Conservation (phyloP, 2,329 filamentous ascomycete genomes). For the Kalmusia sp. region DNA sequence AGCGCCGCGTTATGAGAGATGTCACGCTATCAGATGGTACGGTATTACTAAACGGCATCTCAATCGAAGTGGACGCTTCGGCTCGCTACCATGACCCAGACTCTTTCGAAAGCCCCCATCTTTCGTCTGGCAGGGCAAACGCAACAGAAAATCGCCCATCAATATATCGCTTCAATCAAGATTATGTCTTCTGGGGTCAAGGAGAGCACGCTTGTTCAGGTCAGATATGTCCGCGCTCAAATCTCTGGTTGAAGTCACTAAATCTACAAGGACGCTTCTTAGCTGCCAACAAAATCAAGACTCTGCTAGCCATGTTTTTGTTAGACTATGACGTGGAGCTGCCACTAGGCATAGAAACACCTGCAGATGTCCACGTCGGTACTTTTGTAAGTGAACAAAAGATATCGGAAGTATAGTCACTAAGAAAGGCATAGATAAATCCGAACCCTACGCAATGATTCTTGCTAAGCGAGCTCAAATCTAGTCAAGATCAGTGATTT, state of each 20-base stretch:
- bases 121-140: background rate
- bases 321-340: constrained; percentile 8
- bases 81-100: background rate
- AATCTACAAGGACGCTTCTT: constrained; percentile 4
- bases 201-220: background rate
- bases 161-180: background rate
- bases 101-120: background rate
- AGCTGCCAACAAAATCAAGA: constrained; percentile 9
- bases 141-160: background rate
- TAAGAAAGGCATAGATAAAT: no score
- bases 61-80: background rate
- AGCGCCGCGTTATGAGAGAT: constrained; percentile 6
- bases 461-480: no score
- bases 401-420: no score
- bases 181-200: background rate
- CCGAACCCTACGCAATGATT: no score
- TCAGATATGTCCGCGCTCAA: background rate
- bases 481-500: no score
- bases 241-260: background rate
- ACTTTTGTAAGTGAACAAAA: no score
- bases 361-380: background rate
- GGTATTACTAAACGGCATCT: constrained; percentile 7
- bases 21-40: constrained; percentile 12
- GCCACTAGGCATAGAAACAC: background rate
- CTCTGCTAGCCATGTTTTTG: constrained; percentile 5